These are phyloP conservation scores for Cladosporium austrohemisphaericum DNA, from an alignment of 2,329 filamentous ascomycete species.

Conservation along the genomic window DNA sequence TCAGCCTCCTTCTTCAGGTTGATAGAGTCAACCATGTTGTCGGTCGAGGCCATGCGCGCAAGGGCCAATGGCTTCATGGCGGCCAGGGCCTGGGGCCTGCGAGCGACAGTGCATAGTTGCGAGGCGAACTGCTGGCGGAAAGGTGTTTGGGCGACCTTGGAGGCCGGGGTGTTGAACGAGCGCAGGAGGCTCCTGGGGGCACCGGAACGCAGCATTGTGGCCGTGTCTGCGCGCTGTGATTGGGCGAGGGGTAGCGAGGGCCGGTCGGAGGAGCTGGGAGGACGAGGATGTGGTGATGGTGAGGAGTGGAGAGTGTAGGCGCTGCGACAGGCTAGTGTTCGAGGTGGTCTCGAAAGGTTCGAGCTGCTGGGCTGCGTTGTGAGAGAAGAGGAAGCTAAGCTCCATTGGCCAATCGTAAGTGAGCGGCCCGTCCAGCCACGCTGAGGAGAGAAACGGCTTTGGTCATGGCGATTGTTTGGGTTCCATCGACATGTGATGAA, in stretches of 20 bases:
- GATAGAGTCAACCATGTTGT: conserved; percentile 42
- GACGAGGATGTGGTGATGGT: background rate
- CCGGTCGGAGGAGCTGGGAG: conserved; percentile 2
- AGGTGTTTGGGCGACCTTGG: conserved; percentile 30
- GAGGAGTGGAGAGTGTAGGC: conserved; percentile 11
- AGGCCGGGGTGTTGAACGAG: conserved; percentile 28
- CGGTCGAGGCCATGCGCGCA: conserved; percentile 19
- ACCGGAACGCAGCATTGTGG: conserved; percentile 43
- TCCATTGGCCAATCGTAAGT: no score
- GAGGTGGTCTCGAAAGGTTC: conserved; percentile 9
- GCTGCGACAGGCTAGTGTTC: conserved; percentile 3
- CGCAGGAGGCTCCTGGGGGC: conserved; percentile 41
- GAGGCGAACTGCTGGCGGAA: conserved; percentile 38
- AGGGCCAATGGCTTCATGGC: conserved; percentile 34
- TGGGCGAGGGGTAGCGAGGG: conserved; percentile 9
- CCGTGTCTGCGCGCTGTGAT: background rate
- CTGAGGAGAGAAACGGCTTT: no score
- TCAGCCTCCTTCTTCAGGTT: conserved; percentile 57
- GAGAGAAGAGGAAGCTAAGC: conserved; percentile 3
- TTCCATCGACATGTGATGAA: no score
- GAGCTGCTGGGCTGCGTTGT: background rate
- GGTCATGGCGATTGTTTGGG: no score
- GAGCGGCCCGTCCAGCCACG: no score
- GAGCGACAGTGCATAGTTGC: conserved; percentile 40
- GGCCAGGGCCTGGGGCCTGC: conserved; percentile 30